Percentiles rank a stretch among this genome's conserved stretches.
These are phyloP conservation scores for Cicer judaicum DNA, from an alignment of 306 rosid genomes.

Conservation along the genomic window DNA sequence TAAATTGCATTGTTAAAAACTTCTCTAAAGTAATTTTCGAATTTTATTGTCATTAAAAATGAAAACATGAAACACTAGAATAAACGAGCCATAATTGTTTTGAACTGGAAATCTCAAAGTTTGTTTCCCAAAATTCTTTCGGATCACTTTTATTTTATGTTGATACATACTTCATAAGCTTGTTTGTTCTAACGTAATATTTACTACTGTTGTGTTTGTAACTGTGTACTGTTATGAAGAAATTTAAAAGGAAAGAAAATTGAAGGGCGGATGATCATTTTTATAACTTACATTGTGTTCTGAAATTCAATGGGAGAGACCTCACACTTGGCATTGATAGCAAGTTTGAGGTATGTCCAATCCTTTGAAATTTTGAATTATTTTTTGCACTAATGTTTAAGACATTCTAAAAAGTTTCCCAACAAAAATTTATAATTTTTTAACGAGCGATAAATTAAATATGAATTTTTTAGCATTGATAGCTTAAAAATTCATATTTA, in stretches of 20 bases:
- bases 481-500: too few species aligned
- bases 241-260: conserved; percentile 13
- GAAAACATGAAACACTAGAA: too few species aligned
- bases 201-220: background rate
- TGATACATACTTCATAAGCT: background rate
- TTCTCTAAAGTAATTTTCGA: too few species aligned
- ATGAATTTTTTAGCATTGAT: too few species aligned
- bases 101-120: background rate
- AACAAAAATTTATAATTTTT: too few species aligned
- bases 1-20: too few species aligned
- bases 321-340: background rate
- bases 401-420: too few species aligned
- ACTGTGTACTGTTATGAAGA: background rate
- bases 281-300: background rate
- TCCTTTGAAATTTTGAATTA: too few species aligned
- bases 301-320: background rate
- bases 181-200: background rate
- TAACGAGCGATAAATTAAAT: too few species aligned
- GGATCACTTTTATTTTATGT: background rate
- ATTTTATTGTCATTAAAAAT: too few species aligned
- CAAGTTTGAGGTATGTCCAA: background rate
- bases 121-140: conserved; percentile 19
- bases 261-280: background rate
- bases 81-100: too few species aligned
- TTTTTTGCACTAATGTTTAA: too few species aligned